Conservation (phyloP, 2,329 filamentous ascomycete species). For the Colletotrichum plurivorum region DNA sequence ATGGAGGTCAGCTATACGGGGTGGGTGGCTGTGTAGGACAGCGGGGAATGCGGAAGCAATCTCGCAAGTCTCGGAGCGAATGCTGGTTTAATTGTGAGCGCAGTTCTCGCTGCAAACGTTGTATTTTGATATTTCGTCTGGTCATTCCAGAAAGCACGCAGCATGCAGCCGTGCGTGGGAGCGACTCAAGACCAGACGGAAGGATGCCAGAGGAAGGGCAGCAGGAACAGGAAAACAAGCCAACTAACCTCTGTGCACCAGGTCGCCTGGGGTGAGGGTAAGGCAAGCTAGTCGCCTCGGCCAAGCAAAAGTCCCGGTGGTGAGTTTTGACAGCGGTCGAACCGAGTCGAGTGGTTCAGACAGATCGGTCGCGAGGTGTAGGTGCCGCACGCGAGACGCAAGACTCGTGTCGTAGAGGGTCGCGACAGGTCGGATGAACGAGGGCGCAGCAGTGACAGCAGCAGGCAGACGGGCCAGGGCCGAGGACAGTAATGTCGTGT, state of each 20-base stretch:
- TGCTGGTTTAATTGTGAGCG: slow-evolving; percentile 35
- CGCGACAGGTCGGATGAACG: neutral
- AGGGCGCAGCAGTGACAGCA: neutral
- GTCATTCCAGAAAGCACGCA: slow-evolving; percentile 26
- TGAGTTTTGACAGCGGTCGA: slow-evolving; percentile 6
- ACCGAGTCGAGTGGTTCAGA: neutral
- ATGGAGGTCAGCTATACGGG: neutral
- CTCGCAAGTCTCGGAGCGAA: slow-evolving; percentile 29
- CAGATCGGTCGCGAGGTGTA: neutral
- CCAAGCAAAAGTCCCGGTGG: slow-evolving; percentile 11
- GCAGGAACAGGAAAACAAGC: slow-evolving; percentile 12
- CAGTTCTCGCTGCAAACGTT: slow-evolving; percentile 14
- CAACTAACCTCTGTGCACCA: slow-evolving; percentile 34
- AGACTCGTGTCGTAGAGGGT: neutral
- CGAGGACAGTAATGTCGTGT: slow-evolving; percentile 25
- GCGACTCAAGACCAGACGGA: slow-evolving; percentile 7
- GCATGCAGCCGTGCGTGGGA: slow-evolving; percentile 11
- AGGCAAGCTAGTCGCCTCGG: slow-evolving; percentile 14
- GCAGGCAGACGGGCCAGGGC: neutral
- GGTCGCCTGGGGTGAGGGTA: slow-evolving; percentile 23
- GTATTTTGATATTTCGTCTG: slow-evolving; percentile 3
- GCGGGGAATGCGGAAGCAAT: slow-evolving; percentile 29
- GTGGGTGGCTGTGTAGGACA: slow-evolving; percentile 15
- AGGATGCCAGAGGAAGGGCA: slow-evolving; percentile 12
- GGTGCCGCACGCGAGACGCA: neutral